Conservation (phyloP, 768 basidiomycete genomes). For the Cantharellus cinnabarinus region DNA sequence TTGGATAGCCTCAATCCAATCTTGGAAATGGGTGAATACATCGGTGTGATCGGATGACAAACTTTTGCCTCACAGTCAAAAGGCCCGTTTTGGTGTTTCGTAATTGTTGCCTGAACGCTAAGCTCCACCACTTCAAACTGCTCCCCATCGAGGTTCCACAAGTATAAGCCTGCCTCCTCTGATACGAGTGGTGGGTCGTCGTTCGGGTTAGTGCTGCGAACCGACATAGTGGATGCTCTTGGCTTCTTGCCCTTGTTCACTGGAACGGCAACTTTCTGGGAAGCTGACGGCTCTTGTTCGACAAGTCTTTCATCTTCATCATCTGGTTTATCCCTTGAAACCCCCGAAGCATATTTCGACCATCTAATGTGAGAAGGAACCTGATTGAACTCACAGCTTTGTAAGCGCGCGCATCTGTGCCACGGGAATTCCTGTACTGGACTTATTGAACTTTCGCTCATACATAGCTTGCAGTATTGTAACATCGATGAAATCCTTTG, state of each 20-base stretch:
- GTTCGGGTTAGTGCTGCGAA: too few relatives aligned
- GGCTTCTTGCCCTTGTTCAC: too few relatives aligned
- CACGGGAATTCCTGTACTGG: constrained; percentile 33
- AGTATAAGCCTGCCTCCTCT: constrained; percentile 24
- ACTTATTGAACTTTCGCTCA: constrained; percentile 68
- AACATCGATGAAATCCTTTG: constrained; percentile 74
- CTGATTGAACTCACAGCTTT: background rate
- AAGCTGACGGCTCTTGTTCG: too few relatives aligned
- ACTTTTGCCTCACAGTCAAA: constrained; percentile 4
- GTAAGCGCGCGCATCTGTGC: constrained; percentile 51
- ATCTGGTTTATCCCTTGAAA: too few relatives aligned
- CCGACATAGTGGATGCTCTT: too few relatives aligned
- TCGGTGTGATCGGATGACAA: background rate
- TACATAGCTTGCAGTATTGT: constrained; percentile 94
- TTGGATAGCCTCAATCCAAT: constrained; percentile 13
- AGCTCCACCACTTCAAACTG: constrained; percentile 8
- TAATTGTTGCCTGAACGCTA: constrained; percentile 5
- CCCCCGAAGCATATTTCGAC: too few relatives aligned
- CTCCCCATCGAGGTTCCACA: constrained; percentile 34
- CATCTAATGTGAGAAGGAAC: too few relatives aligned
- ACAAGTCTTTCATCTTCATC: too few relatives aligned
- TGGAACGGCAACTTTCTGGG: too few relatives aligned
- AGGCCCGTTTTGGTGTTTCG: background rate
- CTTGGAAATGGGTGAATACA: constrained; percentile 1
- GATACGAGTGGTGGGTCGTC: background rate